Evolutionary conservation across 139 green algal genomes (phyloP), one percentile per base, ranked within the genome.

Genomic region (Chlorella sp.): DNA sequence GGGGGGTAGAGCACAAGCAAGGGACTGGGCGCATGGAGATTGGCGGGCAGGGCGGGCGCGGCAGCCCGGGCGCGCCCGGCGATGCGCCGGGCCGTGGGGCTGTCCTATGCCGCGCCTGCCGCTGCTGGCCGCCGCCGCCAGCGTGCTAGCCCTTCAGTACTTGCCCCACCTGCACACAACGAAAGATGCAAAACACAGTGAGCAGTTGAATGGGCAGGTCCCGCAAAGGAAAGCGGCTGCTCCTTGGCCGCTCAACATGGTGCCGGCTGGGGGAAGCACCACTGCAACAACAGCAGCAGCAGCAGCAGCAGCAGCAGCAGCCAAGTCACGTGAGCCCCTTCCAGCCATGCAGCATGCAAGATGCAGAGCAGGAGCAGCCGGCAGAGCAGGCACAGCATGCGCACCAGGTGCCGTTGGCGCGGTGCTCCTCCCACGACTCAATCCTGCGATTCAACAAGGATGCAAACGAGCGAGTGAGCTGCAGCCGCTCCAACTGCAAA

Each of bases 341-440:
- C n/a, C n/a, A n/a, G n/a, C n/a, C n/a, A n/a, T n/a, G 44, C 51
- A 60, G 51, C 51, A 21, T 2, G 15, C 15, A 60, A 55, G 11
- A 55, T 11, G 51, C 51, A 51, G 12, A 60, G 51, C 51, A 60
- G 51, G 9, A 6, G 9, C 44, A 51, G 44, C 44, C 7, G 44
- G 6, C 44, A 16, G 7, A 51, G 44, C 44, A 51, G 44, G 44
- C 57, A 20, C 60, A 67, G 60, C 18, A 67, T 32, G 60, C 60
- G 25, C 60, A 67, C 44, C 72, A 79, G 16, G 72, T 79, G 44
- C 44, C 44, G 36, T 41, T 36, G 60, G 71, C 76, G 16, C 76
- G 76, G 76, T 72, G 57, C 78, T 81, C 55, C 32, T 70, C 20
- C 32, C 47, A 70, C 32, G 51, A 38, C 51, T 60, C 26, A 69